Conservation (phyloP, 129 eudicot species). For the Kitagawia praeruptora region DNA sequence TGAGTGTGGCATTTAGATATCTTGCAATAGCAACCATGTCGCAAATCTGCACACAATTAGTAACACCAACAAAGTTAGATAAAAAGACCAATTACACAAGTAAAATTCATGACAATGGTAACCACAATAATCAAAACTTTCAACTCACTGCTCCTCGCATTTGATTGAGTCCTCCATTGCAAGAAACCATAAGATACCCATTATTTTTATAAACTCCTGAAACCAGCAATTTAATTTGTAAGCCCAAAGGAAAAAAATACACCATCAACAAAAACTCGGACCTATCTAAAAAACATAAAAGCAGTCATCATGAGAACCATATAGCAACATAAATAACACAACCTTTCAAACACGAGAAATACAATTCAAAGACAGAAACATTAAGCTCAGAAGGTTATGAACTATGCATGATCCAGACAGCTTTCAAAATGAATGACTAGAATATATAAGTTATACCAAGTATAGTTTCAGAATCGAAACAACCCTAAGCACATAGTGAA, state of each 20-base stretch:
- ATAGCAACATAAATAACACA: background rate
- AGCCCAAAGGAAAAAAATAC: background rate
- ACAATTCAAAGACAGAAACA: background rate
- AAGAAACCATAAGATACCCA: conserved; percentile 17
- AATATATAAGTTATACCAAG: background rate
- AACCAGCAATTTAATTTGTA: background rate
- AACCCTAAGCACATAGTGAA: background rate
- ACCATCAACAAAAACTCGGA: background rate
- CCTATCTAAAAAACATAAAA: background rate
- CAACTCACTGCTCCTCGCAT: conserved; percentile 17
- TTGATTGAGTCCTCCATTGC: conserved; percentile 20
- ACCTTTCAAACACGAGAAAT: background rate
- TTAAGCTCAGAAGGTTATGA: background rate
- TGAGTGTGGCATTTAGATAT: conserved; percentile 8
- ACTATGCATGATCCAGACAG: background rate
- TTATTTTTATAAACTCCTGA: conserved; percentile 14
- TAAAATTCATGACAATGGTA: background rate
- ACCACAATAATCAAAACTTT: background rate
- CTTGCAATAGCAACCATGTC: conserved; percentile 15
- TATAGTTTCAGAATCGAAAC: background rate
- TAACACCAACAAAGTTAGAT: background rate
- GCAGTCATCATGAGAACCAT: background rate
- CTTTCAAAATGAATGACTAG: background rate
- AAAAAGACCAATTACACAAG: background rate
- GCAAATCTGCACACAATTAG: background rate